Evolutionary conservation across 1,284 basidiomycete genomes (phyloP), one percentile per base, ranked within the genome.

Genomic region (Tilletia indica): DNA sequence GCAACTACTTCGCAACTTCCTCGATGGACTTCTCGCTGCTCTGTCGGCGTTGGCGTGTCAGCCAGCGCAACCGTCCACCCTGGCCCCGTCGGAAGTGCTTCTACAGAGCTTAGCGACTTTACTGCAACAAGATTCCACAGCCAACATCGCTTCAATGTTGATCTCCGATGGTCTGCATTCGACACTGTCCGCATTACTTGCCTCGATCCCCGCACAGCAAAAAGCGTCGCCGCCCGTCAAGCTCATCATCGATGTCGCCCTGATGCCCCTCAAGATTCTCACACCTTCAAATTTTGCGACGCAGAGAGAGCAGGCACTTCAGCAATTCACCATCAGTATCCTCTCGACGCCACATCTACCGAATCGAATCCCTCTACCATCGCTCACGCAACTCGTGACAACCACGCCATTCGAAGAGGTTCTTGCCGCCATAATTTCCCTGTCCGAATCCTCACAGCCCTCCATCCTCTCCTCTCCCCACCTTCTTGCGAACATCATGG

Each of bases 401-500:
- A 14, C 9, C 5, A 25, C 49, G 31, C 48, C 49, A 21, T 68
- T 51, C 49, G 38, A 51, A 4, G 51, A 42, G n/a, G 31, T 51
- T 19, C 9, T 51, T 12, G 31, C 12, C 38, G 19, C 34, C 45
- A 51, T 45, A 21, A n/a, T 49, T 1, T 12, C 49, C 8, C 4
- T 19, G 47, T 16, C 48, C 4, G 19, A 31, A 16, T 54, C 45
- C 8, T 5, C 16, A 12, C 21, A 54, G 19, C 11, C 34, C 1
- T 9, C 45, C 48, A 12, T 56, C 45, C 36, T 56, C 51, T 21
- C 47, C 42, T 56, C 36, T 11, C 36, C 51, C 3, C 49, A 51
- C 36, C 48, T 68, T 3, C 48, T 56, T 9, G 68, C 68, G 47
- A 68, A 68, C 49, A 16, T 68, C 36, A 39, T 68, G 48, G 68